A percentile compares a stretch with the other conserved stretches of the same genome.
phyloP scores from a whole-genome alignment of 371 early-diverging fungal species.

The Neoconidiobolus thromboides region DNA sequence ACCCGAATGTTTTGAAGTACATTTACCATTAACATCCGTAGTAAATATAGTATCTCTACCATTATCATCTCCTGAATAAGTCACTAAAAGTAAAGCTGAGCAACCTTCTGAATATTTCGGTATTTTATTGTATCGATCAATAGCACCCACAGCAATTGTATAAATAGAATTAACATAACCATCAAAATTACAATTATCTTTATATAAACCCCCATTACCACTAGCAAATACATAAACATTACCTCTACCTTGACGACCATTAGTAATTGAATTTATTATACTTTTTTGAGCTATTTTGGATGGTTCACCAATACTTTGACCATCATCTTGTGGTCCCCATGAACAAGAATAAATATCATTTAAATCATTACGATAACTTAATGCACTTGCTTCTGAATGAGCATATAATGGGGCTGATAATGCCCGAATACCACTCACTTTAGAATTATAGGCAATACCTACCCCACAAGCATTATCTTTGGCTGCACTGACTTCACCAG shows the following conservation, averaged over 20 bases:
- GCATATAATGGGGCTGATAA: constrained; percentile 71
- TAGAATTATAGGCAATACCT: constrained; percentile 77
- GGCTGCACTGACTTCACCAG: constrained; percentile 87
- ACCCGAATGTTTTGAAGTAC: constrained; percentile 69
- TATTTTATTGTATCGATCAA: constrained; percentile 47
- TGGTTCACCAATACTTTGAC: constrained; percentile 70
- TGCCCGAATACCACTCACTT: constrained; percentile 79
- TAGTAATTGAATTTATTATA: constrained; percentile 54
- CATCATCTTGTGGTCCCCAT: constrained; percentile 95
- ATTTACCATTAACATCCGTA: constrained; percentile 42
- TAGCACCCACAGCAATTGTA: constrained; percentile 82
- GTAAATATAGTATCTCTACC: constrained; percentile 35
- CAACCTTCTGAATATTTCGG: constrained; percentile 82
- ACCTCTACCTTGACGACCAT: constrained; percentile 74
- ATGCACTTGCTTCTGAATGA: constrained; percentile 71
- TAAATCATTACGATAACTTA: constrained; percentile 64
- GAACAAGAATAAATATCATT: constrained; percentile 87
- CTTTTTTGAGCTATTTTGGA: constrained; percentile 54
- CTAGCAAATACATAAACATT: constrained; percentile 86
- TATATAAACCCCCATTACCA: constrained; percentile 69
- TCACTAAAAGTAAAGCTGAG: constrained; percentile 72
- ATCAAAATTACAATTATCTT: constrained; percentile 91
- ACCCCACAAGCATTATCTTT: constrained; percentile 84
- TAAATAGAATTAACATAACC: constrained; percentile 92
- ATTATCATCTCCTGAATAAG: constrained; percentile 42